These are phyloP conservation scores for Hypoxylon sp. DNA, from an alignment of 2,329 filamentous ascomycete genomes.

Conservation along the genomic window DNA sequence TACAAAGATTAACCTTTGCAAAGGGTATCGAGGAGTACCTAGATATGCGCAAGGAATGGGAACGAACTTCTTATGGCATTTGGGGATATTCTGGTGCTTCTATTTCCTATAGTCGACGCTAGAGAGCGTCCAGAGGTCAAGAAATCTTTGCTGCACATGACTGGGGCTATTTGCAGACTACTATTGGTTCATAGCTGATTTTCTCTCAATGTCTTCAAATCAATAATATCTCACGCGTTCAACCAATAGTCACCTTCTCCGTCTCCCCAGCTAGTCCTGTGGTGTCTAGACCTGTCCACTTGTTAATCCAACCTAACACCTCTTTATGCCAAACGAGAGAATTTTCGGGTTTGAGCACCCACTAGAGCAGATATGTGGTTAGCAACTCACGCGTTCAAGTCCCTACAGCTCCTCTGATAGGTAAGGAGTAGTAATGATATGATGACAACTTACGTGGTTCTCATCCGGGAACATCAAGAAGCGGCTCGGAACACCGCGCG, in stretches of 20 bases:
- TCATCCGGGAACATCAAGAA: slow-evolving; percentile 85
- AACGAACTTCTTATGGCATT: not conserved
- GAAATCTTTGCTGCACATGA: not conserved
- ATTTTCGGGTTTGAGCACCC: slow-evolving; percentile 94
- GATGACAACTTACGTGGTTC: slow-evolving; percentile 61
- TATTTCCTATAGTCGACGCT: not conserved
- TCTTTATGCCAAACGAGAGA: slow-evolving; percentile 89
- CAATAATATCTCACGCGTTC: slow-evolving; percentile 2
- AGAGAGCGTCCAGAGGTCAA: not conserved
- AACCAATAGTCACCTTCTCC: slow-evolving; percentile 40
- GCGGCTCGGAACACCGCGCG: slow-evolving; percentile 78
- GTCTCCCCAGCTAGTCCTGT: slow-evolving; percentile 40
- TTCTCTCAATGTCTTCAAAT: not conserved
- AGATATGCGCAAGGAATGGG: too few relatives aligned
- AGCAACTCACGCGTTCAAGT: slow-evolving; percentile 55
- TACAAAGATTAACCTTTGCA: not conserved
- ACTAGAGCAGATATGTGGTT: slow-evolving; percentile 75
- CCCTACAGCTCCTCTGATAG: not conserved
- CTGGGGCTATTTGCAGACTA: not conserved
- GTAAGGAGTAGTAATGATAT: not conserved
- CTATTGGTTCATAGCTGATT: not conserved
- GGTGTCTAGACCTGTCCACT: slow-evolving; percentile 63
- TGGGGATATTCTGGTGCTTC: not conserved
- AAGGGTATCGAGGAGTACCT: not conserved
- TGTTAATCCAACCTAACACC: slow-evolving; percentile 82